A percentile compares a stretch with the other conserved stretches of the same genome.
Conservation (phyloP, 148 eudicot genomes). For the Diospyros kaki region DNA sequence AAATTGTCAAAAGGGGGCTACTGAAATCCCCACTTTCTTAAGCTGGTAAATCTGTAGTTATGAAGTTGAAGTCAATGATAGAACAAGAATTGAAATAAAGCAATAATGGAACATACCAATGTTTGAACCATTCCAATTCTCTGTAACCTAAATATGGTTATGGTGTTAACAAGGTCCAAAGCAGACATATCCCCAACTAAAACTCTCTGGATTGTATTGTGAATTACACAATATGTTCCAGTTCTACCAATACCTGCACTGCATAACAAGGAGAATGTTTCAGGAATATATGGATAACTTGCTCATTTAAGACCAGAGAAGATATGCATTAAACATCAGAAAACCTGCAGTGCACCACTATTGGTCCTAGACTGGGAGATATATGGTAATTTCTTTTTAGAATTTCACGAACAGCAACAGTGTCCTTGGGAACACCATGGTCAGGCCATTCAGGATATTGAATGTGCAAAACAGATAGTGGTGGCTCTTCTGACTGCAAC, state of each 20-base stretch:
- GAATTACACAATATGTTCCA: conserved; percentile 85
- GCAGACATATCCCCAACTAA: conserved; percentile 81
- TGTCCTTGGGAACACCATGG: conserved; percentile 82
- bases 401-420: conserved; percentile 85
- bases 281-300: conserved; percentile 10
- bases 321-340: neutral
- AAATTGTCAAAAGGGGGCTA: neutral
- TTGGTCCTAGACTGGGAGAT: conserved; percentile 64
- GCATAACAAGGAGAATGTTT: conserved; percentile 23
- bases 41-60: neutral
- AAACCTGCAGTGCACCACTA: conserved; percentile 98
- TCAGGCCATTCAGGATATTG: conserved; percentile 99
- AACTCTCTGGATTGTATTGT: conserved; percentile 77
- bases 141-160: conserved; percentile 72
- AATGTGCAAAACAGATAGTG: conserved; percentile 76
- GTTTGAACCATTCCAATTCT: conserved; percentile 97
- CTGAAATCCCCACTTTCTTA: neutral
- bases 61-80: neutral
- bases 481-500: conserved; percentile 74
- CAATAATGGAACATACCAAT: conserved; percentile 40
- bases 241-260: conserved; percentile 99
- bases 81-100: conserved; percentile 9
- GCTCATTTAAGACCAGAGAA: conserved; percentile 3
- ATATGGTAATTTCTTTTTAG: conserved; percentile 49
- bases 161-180: conserved; percentile 64